Percentiles rank a stretch among this genome's conserved stretches.
phyloP scores from a whole-genome alignment of 371 early-diverging fungal genomes.

The Mucor indicus region DNA sequence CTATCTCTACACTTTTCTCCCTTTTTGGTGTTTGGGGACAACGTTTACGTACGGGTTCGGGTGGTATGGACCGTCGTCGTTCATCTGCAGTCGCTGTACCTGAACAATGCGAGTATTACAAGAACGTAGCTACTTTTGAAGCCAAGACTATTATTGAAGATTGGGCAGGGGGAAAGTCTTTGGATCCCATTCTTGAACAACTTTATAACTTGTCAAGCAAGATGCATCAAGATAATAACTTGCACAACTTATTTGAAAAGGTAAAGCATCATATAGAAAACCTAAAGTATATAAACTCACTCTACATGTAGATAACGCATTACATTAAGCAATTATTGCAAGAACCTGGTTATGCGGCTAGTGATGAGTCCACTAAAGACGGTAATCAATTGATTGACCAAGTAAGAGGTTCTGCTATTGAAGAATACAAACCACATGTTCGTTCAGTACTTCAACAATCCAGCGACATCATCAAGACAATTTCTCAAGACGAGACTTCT shows the following conservation, averaged over 20 bases:
- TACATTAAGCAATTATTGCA: constrained; percentile 23
- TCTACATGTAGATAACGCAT: constrained; percentile 15
- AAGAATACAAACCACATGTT: constrained; percentile 9
- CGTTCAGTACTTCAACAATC: constrained; percentile 15
- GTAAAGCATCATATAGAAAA: constrained; percentile 6
- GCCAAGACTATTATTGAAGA: constrained; percentile 48
- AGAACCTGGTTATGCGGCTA: constrained; percentile 30
- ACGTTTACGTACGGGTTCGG: constrained; percentile 8
- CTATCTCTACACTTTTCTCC: constrained; percentile 29
- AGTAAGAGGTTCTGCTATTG: background rate
- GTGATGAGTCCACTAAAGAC: constrained; percentile 25
- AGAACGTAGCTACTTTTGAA: constrained; percentile 17
- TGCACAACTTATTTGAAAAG: constrained; percentile 24
- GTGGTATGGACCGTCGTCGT: constrained; percentile 2
- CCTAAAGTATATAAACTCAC: no score
- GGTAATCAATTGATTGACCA: constrained; percentile 20
- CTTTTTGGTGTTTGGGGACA: constrained; percentile 30
- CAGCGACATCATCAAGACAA: constrained; percentile 2
- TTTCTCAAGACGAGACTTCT: constrained; percentile 28
- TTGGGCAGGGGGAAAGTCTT: constrained; percentile 49
- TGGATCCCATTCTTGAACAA: constrained; percentile 29
- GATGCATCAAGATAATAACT: constrained; percentile 2
- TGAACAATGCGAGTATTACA: constrained; percentile 6
- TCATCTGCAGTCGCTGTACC: constrained; percentile 2
- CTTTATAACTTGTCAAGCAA: background rate